A percentile compares a stretch with the other conserved stretches of the same genome.
Evolutionary conservation across 257 asterid species (phyloP).

Genomic region (Penstemon davidsonii): DNA sequence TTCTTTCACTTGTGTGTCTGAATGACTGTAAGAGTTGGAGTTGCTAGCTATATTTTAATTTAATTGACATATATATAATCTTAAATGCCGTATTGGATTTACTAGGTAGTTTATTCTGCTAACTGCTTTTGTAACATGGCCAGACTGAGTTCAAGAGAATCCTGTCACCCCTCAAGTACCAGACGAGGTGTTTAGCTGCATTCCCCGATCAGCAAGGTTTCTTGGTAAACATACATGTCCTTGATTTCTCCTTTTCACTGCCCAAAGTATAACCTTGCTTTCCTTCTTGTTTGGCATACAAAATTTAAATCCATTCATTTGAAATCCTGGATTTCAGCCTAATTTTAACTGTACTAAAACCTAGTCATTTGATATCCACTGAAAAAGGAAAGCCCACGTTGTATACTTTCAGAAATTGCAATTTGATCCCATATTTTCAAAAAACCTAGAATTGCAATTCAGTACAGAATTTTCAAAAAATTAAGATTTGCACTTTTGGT

Average conservation of each 20-base stretch:
- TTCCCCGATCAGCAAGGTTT: conserved; percentile 98
- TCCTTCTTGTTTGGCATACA: not conserved
- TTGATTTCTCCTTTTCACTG: conserved; percentile 9
- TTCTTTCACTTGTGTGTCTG: conserved; percentile 2
- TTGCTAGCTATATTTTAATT: not conserved
- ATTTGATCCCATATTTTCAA: too few relatives aligned
- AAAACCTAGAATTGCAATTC: too few relatives aligned
- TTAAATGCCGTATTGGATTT: conserved; percentile 15
- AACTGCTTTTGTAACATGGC: conserved; percentile 27
- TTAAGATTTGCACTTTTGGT: too few relatives aligned
- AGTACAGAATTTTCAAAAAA: too few relatives aligned
- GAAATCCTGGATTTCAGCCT: too few relatives aligned
- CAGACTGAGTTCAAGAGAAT: conserved; percentile 93
- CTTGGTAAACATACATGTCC: conserved; percentile 55
- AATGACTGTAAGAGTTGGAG: conserved; percentile 13
- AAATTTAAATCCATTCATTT: too few relatives aligned
- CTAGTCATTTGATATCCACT: too few relatives aligned
- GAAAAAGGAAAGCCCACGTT: too few relatives aligned
- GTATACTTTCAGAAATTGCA: too few relatives aligned
- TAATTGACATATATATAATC: not conserved
- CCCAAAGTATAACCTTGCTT: conserved; percentile 17
- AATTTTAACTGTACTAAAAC: too few relatives aligned
- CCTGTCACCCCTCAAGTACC: conserved; percentile 84
- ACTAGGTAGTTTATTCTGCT: conserved; percentile 15
- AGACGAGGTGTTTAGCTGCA: conserved; percentile 95